These are phyloP conservation scores for Pogostemon cablin DNA, from an alignment of 257 asterid species.

Conservation along the genomic window DNA sequence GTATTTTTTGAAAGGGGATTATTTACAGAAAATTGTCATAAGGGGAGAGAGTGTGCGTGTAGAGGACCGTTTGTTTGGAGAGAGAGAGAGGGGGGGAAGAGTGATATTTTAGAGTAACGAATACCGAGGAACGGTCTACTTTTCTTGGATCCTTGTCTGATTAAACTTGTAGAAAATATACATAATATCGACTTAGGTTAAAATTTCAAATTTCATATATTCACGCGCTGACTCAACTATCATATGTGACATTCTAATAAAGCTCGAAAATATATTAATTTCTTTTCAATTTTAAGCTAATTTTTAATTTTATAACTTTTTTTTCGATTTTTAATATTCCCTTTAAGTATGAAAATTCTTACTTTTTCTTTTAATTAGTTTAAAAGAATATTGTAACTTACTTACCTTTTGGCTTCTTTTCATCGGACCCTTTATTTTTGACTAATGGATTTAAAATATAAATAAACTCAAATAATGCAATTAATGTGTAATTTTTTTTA, in stretches of 20 bases:
- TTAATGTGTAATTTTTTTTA: no score
- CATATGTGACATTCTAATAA: background rate
- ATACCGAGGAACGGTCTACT: constrained; percentile 79
- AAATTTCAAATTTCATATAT: constrained; percentile 34
- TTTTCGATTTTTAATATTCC: no score
- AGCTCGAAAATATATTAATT: background rate
- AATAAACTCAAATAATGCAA: no score
- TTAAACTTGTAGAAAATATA: constrained; percentile 8
- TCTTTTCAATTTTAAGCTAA: no score
- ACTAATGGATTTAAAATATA: no score
- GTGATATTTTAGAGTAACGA: constrained; percentile 19
- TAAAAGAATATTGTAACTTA: no score
- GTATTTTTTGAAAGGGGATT: constrained; percentile 16
- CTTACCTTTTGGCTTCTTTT: no score
- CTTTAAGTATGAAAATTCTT: no score
- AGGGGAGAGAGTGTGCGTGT: background rate
- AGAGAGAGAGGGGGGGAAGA: constrained; percentile 12
- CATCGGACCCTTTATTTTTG: no score
- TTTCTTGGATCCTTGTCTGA: constrained; percentile 46
- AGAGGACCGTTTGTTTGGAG: constrained; percentile 23
- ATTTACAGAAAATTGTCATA: background rate
- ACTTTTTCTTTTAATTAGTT: no score
- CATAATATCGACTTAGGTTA: background rate
- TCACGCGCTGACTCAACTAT: constrained; percentile 33
- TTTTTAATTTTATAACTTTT: no score